A percentile compares a stretch with the other conserved stretches of the same genome.
These are phyloP conservation scores for Casaregolazyma lundiana DNA, from an alignment of 1,139 yeast genomes.

Conservation along the genomic window DNA sequence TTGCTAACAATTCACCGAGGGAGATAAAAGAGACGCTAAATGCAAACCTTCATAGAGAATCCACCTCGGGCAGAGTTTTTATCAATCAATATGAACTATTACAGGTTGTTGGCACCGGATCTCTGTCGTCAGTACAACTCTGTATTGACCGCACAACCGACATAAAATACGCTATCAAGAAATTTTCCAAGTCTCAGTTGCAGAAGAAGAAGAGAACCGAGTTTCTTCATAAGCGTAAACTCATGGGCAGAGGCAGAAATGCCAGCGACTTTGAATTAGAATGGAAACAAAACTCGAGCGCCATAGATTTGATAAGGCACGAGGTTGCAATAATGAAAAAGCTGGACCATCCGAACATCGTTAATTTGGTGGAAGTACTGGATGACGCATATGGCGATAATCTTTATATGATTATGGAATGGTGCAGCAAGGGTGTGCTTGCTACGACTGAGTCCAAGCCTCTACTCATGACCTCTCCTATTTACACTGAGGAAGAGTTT, in stretches of 20 bases:
- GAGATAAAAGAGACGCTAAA: constrained; percentile 37
- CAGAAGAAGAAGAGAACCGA: constrained; percentile 46
- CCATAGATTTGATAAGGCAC: constrained; percentile 49
- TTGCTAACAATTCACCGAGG: constrained; percentile 33
- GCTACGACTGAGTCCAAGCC: constrained; percentile 26
- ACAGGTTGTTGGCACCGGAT: constrained; percentile 74
- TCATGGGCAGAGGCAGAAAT: constrained; percentile 13
- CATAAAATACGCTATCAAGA: constrained; percentile 66
- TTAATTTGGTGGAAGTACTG: constrained; percentile 79
- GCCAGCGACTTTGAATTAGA: constrained; percentile 11
- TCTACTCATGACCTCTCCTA: constrained; percentile 24
- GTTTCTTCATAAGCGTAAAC: constrained; percentile 25
- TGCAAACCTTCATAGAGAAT: constrained; percentile 30
- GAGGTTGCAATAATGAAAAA: constrained; percentile 82
- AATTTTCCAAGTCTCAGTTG: constrained; percentile 40
- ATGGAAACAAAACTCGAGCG: constrained; percentile 17
- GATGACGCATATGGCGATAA: constrained; percentile 62
- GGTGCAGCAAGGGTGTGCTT: constrained; percentile 51
- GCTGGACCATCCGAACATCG: constrained; percentile 59
- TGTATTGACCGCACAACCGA: constrained; percentile 55
- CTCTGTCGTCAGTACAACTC: constrained; percentile 84
- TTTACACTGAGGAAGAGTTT: constrained; percentile 37
- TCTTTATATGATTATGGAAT: constrained; percentile 71
- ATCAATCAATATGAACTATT: constrained; percentile 53
- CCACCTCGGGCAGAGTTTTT: constrained; percentile 29